Evolutionary conservation across 2,329 filamentous ascomycete genomes (phyloP).

Genomic region (Colletotrichum viniferum): DNA sequence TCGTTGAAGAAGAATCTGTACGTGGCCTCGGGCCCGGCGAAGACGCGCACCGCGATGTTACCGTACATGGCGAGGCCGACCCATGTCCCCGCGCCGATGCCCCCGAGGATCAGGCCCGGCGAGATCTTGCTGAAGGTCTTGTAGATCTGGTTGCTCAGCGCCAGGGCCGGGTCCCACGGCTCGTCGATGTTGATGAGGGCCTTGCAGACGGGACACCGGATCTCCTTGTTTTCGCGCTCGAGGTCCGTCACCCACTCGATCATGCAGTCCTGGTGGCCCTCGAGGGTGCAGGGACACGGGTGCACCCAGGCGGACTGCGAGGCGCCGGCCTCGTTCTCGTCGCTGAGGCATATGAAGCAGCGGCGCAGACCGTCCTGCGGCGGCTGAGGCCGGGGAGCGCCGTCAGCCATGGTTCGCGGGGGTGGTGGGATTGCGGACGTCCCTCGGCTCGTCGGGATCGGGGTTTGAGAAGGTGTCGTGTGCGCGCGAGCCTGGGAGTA

Average conservation of each 20-base stretch:
- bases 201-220: constrained; percentile 91
- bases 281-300: constrained; percentile 88
- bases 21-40: constrained; percentile 52
- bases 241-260: constrained; percentile 93
- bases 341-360: constrained; percentile 69
- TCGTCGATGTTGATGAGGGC: constrained; percentile 77
- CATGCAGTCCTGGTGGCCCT: constrained; percentile 88
- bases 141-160: constrained; percentile 65
- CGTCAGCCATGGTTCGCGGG: neutral
- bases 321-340: constrained; percentile 53
- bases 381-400: neutral
- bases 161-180: constrained; percentile 74
- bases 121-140: constrained; percentile 56
- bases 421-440: neutral
- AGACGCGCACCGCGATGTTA: constrained; percentile 51
- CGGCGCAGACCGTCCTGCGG: constrained; percentile 30
- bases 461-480: neutral
- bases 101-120: constrained; percentile 68
- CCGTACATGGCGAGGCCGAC: constrained; percentile 61
- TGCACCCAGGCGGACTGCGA: constrained; percentile 72
- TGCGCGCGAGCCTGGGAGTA: neutral
- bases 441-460: neutral
- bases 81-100: constrained; percentile 56
- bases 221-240: constrained; percentile 69
- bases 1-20: constrained; percentile 20